Evolutionary conservation across 2,329 filamentous ascomycete species (phyloP).

Genomic region (Celoporthe dispersa): DNA sequence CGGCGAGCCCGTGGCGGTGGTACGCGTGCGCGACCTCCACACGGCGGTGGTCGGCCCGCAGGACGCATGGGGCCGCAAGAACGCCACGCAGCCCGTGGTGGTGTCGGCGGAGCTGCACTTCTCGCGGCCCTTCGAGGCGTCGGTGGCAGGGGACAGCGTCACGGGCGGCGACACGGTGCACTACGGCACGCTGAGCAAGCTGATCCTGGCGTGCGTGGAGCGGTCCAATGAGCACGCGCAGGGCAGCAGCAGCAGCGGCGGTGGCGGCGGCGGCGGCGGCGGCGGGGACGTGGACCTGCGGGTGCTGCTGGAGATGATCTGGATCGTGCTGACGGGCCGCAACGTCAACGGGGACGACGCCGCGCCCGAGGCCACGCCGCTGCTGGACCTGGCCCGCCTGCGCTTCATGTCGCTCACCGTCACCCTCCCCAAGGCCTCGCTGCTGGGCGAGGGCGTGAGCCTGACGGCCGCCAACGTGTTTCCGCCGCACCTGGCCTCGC

Average conservation of each 20-base stretch:
- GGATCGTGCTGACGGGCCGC: slow-evolving; percentile 44
- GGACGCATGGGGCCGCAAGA: slow-evolving; percentile 69
- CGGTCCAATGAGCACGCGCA: slow-evolving; percentile 25
- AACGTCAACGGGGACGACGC: slow-evolving; percentile 39
- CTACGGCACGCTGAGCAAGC: slow-evolving; percentile 73
- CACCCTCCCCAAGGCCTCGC: slow-evolving; percentile 68
- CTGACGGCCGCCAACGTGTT: slow-evolving; percentile 53
- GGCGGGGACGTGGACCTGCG: slow-evolving; percentile 31
- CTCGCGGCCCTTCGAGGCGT: slow-evolving; percentile 57
- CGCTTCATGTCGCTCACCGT: slow-evolving; percentile 57
- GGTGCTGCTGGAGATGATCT: slow-evolving; percentile 44
- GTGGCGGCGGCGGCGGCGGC: slow-evolving; percentile 29
- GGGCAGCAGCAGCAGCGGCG: slow-evolving; percentile 37
- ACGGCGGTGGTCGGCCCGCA: slow-evolving; percentile 59
- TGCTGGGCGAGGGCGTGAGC: slow-evolving; percentile 65
- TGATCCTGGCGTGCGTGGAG: slow-evolving; percentile 54
- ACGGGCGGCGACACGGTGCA: slow-evolving; percentile 70
- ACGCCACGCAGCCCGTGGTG: slow-evolving; percentile 64
- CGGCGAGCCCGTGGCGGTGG: slow-evolving; percentile 53
- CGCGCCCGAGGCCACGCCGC: slow-evolving; percentile 37
- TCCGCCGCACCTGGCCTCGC: slow-evolving; percentile 30
- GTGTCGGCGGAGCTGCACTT: slow-evolving; percentile 66
- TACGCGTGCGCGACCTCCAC: slow-evolving; percentile 67
- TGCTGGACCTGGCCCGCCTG: slow-evolving; percentile 45
- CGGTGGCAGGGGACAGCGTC: slow-evolving; percentile 63